These are phyloP conservation scores for Fraxinus baroniana DNA, from an alignment of 305 asterid genomes.

Conservation along the genomic window DNA sequence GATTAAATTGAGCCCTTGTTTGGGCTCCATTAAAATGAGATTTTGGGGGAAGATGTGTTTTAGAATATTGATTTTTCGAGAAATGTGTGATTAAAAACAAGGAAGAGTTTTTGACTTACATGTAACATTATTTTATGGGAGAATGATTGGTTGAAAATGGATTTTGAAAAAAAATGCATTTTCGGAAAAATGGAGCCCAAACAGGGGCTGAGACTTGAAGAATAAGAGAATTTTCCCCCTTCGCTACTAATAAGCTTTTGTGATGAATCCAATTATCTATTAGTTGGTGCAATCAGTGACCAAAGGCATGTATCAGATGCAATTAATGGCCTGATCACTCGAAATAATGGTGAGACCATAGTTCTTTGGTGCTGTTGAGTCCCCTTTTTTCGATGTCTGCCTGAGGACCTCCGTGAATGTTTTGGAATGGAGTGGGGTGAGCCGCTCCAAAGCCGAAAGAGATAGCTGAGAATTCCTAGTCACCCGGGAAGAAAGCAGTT, in stretches of 20 bases:
- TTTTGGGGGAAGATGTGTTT: neutral
- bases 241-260: slow-evolving; percentile 6
- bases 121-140: neutral
- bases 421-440: neutral
- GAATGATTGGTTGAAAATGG: neutral
- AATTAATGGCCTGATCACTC: neutral
- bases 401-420: neutral
- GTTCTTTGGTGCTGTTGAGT: neutral
- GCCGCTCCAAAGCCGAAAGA: neutral
- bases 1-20: neutral
- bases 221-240: slow-evolving; percentile 10
- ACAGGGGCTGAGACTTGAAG: neutral
- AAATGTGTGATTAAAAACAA: neutral
- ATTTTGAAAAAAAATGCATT: neutral
- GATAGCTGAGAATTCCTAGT: neutral
- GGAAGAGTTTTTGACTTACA: neutral
- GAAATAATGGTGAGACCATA: slow-evolving; percentile 1
- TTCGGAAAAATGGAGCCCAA: neutral
- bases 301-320: slow-evolving; percentile 3
- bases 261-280: slow-evolving; percentile 13
- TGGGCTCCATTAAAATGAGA: neutral
- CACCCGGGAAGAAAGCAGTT: neutral
- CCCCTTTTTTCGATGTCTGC: neutral
- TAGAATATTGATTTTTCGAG: neutral
- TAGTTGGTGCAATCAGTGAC: slow-evolving; percentile 20